Conservation (phyloP, 495 filamentous ascomycete genomes). For the Amphirosellinia nigrospora region DNA sequence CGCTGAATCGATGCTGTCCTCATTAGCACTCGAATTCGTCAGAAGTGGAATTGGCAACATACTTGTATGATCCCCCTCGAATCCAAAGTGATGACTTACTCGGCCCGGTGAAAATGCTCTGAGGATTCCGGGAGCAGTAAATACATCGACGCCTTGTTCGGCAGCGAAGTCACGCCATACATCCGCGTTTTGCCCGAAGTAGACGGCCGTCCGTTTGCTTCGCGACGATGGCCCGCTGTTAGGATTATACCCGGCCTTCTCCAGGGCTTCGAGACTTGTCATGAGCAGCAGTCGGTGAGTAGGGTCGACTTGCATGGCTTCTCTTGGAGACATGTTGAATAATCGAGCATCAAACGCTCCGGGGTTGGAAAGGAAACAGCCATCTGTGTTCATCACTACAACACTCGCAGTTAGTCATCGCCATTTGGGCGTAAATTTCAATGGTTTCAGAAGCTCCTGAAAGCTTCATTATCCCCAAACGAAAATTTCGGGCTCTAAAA, state of each 20-base stretch:
- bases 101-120: constrained; percentile 68
- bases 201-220: constrained; percentile 70
- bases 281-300: constrained; percentile 72
- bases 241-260: constrained; percentile 76
- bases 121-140: constrained; percentile 77
- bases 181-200: constrained; percentile 82
- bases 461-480: too few species aligned
- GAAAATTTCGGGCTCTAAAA: too few species aligned
- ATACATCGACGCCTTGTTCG: constrained; percentile 77
- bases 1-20: constrained; percentile 44
- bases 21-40: neutral
- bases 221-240: constrained; percentile 39
- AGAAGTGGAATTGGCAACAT: neutral
- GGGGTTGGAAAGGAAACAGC: constrained; percentile 76
- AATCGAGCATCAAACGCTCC: constrained; percentile 74
- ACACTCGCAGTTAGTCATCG: too few species aligned
- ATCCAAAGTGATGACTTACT: constrained; percentile 51
- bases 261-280: constrained; percentile 77
- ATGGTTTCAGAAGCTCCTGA: too few species aligned
- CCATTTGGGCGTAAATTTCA: too few species aligned
- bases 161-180: constrained; percentile 80
- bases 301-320: constrained; percentile 76
- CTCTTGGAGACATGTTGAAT: constrained; percentile 84
- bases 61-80: constrained; percentile 47
- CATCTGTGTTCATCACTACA: constrained; percentile 71